Evolutionary conservation across 805 yeast species (phyloP), one percentile per base, ranked within the genome.

Genomic region (Ogataea neopini): DNA sequence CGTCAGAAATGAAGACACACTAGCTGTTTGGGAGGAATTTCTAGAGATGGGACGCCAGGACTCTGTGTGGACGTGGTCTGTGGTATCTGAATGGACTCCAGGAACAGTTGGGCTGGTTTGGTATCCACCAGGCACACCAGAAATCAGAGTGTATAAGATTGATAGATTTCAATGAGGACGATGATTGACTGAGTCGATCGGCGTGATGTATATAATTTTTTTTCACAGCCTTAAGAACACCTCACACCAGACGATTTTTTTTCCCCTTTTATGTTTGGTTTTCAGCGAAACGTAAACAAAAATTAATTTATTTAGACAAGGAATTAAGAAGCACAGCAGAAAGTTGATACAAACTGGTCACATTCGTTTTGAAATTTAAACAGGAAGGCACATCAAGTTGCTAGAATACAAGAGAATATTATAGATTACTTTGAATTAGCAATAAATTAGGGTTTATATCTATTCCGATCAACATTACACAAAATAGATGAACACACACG

Each of bases 1-100:
- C 0, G 74, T 85, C 2, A 68, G 98, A 44, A 89, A 86, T 45
- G 72, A 65, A 19, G 73, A 66, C 2, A 83, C 89, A 0, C 57
- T 76, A 1, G 45, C 56, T 0, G 67, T 53, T 3, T 81, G 83
- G 68, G 77, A 73, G 40, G 37, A 56, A 0, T 62, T 58, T 26
- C 61, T 80, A 6, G 44, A 43, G 5, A 53, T 58, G 58, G 68
- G 67, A 3, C 23, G 14, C 6, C 23, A 44, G 1, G 64, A 62
- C 19, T 30, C 33, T 7, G 50, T 61, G 2, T 63, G 68, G 68
- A 25, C 23, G 0, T 66, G 69, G 69, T 15, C 45, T 10, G 45
- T 63, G 1, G 30, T 56, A 13, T 14, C 28, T 8, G 18, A 9
- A 39, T 15, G 33, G 22, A 8, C 11, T n/a, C 22, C 34, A 10